A percentile compares a stretch with the other conserved stretches of the same genome.
Evolutionary conservation across 2,329 filamentous ascomycete species (phyloP).

Genomic region (Verticillium klebahnii): DNA sequence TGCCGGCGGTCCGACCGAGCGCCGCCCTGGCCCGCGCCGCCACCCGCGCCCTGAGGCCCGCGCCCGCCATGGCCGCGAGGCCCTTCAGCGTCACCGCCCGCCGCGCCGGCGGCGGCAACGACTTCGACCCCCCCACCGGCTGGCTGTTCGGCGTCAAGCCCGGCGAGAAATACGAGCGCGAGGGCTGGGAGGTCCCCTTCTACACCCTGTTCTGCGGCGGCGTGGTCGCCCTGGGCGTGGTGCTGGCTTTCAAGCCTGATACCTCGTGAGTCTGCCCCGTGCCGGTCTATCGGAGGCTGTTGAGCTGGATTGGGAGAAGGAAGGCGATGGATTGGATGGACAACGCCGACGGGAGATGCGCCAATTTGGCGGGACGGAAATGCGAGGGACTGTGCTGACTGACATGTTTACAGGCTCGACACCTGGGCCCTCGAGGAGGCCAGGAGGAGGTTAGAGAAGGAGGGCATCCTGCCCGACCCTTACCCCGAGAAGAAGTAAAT

Average conservation of each 20-base stretch:
- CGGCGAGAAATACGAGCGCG: conserved; percentile 90
- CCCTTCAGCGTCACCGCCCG: conserved; percentile 40
- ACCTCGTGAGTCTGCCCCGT: conserved; percentile 71
- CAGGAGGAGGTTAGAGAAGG: conserved; percentile 86
- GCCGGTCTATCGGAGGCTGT: background rate
- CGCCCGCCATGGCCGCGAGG: conserved; percentile 21
- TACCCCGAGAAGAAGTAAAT: conserved; percentile 51
- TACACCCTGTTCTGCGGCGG: conserved; percentile 81
- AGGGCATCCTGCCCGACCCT: conserved; percentile 87
- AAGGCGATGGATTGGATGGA: background rate
- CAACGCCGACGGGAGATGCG: background rate
- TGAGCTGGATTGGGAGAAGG: background rate
- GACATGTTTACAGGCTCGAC: conserved; percentile 68
- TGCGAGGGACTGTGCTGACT: conserved; percentile 18
- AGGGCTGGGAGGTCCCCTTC: conserved; percentile 91
- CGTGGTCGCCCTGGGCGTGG: conserved; percentile 67
- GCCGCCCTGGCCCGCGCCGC: conserved; percentile 13
- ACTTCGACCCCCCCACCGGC: conserved; percentile 85
- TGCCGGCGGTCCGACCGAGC: conserved; percentile 14
- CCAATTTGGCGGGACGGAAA: background rate
- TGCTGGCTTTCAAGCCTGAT: conserved; percentile 95
- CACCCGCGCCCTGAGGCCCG: conserved; percentile 27
- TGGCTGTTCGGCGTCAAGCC: conserved; percentile 95
- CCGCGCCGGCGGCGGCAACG: conserved; percentile 43
- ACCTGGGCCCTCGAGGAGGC: conserved; percentile 99